These are phyloP conservation scores for Psidium friedrichsthalianum DNA, from an alignment of 345 rosid genomes.

Conservation along the genomic window DNA sequence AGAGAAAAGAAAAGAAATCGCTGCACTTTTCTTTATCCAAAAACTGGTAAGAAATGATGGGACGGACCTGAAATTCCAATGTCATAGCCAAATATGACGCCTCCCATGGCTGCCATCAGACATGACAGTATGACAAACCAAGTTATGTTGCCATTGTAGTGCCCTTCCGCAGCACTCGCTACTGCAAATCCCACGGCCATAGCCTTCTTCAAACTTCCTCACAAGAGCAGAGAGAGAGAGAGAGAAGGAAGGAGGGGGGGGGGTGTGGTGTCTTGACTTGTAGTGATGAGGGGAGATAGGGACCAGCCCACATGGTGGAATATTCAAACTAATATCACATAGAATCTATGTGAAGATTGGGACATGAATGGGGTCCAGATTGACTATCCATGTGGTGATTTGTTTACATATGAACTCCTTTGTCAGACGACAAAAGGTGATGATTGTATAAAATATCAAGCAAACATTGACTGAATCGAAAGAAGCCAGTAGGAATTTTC, in stretches of 20 bases:
- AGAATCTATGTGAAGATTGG: neutral
- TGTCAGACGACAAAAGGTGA: neutral
- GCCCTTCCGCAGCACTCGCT: neutral
- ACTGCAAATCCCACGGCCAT: conserved; percentile 37
- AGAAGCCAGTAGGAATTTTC: neutral
- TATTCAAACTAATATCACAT: neutral
- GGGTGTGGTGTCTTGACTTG: neutral
- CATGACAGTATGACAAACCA: conserved; percentile 56
- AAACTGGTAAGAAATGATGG: neutral
- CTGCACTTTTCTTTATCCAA: neutral
- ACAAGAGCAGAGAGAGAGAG: neutral
- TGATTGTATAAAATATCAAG: neutral
- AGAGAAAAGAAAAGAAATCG: neutral
- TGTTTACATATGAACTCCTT: neutral
- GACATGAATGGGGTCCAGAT: neutral
- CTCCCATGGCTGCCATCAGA: conserved; percentile 86
- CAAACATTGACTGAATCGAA: neutral
- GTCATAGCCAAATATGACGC: conserved; percentile 81
- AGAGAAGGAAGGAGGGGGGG: neutral
- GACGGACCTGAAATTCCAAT: conserved; percentile 61
- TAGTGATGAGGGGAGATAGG: neutral
- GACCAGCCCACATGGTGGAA: neutral
- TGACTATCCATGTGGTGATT: neutral
- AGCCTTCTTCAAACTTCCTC: neutral
- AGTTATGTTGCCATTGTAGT: conserved; percentile 47